phyloP scores from a whole-genome alignment of 2,329 filamentous ascomycete species.

The Colletotrichum tabaci region DNA sequence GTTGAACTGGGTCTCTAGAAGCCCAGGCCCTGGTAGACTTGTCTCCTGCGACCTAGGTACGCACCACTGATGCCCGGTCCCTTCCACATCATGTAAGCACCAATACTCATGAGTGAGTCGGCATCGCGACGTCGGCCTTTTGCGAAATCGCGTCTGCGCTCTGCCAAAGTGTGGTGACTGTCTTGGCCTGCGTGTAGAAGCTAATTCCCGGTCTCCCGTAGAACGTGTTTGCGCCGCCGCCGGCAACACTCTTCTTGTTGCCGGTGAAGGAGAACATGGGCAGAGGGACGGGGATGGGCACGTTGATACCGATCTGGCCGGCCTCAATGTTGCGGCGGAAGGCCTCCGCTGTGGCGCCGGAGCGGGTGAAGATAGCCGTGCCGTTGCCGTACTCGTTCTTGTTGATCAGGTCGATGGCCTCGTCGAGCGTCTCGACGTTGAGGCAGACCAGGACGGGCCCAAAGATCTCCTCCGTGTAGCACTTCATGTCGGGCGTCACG shows the following conservation, averaged over 20 bases:
- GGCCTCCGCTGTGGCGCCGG: conserved; percentile 80
- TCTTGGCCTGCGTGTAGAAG: conserved; percentile 99
- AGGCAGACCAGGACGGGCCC: conserved; percentile 87
- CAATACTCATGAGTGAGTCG: conserved; percentile 61
- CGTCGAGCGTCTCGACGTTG: conserved; percentile 83
- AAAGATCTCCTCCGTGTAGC: conserved; percentile 90
- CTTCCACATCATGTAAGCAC: background rate
- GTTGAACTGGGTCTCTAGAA: too few relatives aligned
- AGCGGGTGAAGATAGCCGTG: conserved; percentile 86
- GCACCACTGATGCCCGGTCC: background rate
- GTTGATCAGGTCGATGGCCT: conserved; percentile 87
- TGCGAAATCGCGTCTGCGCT: conserved; percentile 86
- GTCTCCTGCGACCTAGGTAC: background rate
- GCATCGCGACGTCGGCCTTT: conserved; percentile 93
- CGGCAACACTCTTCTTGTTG: conserved; percentile 92
- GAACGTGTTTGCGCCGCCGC: conserved; percentile 92
- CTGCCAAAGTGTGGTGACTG: conserved; percentile 93
- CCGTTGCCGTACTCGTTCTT: conserved; percentile 90
- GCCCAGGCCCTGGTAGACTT: background rate
- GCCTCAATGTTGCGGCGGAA: conserved; percentile 89
- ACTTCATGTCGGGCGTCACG: conserved; percentile 85
- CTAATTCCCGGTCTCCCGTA: conserved; percentile 93
- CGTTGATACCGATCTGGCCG: conserved; percentile 89
- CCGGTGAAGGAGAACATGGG: conserved; percentile 82
- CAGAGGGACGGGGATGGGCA: conserved; percentile 81